phyloP scores from a whole-genome alignment of 106 monocot genomes.

The Acanthochlamys bracteata region DNA sequence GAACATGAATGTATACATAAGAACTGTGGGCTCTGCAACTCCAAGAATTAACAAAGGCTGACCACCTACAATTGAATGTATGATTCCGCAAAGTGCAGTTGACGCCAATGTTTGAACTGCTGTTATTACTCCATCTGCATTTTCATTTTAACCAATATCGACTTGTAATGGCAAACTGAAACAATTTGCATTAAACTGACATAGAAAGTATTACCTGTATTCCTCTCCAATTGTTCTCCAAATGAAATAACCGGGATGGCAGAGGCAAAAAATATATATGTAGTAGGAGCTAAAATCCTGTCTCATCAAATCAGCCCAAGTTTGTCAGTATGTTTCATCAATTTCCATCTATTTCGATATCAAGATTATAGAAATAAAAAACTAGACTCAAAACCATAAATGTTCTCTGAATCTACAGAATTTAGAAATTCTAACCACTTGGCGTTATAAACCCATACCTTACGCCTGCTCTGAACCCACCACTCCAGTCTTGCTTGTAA shows the following conservation, averaged over 20 bases:
- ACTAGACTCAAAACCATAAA: too few species aligned
- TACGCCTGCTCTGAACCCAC: constrained; percentile 51
- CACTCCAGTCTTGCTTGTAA: constrained; percentile 73
- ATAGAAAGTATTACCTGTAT: constrained; percentile 66
- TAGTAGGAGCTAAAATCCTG: constrained; percentile 29
- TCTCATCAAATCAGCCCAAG: neutral
- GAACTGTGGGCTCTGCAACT: constrained; percentile 80
- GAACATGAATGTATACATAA: constrained; percentile 92
- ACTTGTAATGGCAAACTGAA: too few species aligned
- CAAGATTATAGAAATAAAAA: too few species aligned
- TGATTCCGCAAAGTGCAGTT: constrained; percentile 68
- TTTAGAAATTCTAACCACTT: too few species aligned
- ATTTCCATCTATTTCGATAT: too few species aligned
- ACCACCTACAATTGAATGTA: constrained; percentile 76
- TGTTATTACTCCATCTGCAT: constrained; percentile 57
- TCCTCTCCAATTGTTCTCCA: constrained; percentile 75
- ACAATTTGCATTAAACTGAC: too few species aligned
- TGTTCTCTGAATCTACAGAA: too few species aligned
- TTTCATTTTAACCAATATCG: too few species aligned
- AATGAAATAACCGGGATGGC: constrained; percentile 87
- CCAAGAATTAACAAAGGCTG: constrained; percentile 78
- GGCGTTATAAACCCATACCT: constrained; percentile 21
- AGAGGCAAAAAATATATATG: constrained; percentile 89
- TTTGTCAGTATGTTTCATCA: too few species aligned
- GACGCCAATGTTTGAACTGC: constrained; percentile 85